Evolutionary conservation across 805 yeast species (phyloP).

Genomic region (Zygosaccharomyces siamensis): DNA sequence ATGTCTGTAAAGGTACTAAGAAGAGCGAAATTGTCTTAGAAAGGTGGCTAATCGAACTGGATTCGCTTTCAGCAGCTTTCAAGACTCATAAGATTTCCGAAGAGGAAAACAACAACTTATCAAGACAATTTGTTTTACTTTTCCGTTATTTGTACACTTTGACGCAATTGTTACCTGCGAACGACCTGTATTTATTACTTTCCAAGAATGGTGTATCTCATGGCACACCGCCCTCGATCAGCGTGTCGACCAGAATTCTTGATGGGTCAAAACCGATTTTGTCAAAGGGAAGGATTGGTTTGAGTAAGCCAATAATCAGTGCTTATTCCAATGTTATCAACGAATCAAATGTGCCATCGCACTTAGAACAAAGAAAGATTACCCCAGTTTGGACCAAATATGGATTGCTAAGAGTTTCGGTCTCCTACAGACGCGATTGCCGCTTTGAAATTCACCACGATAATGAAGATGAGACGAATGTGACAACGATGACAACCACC

Average conservation of each 20-base stretch:
- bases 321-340: slow-evolving; percentile 33
- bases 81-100: slow-evolving; percentile 31
- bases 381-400: slow-evolving; percentile 68
- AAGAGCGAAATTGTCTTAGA: slow-evolving; percentile 87
- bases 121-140: slow-evolving; percentile 67
- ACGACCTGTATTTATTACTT: slow-evolving; percentile 48
- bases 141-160: slow-evolving; percentile 71
- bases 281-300: slow-evolving; percentile 79
- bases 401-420: slow-evolving; percentile 71
- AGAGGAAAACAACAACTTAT: slow-evolving; percentile 60
- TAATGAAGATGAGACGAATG: slow-evolving; percentile 7
- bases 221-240: slow-evolving; percentile 33
- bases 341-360: slow-evolving; percentile 41
- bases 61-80: slow-evolving; percentile 35
- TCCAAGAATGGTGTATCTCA: slow-evolving; percentile 35
- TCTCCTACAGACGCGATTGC: slow-evolving; percentile 70
- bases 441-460: slow-evolving; percentile 47
- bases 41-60: slow-evolving; percentile 87
- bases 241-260: slow-evolving; percentile 54
- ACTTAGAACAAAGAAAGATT: slow-evolving; percentile 57
- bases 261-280: slow-evolving; percentile 77
- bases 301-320: slow-evolving; percentile 59
- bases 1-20: slow-evolving; percentile 54
- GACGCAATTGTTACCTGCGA: slow-evolving; percentile 65
- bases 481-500: slow-evolving; percentile 7